Conservation (phyloP, 495 filamentous ascomycete genomes). For the Evernia prunastri region DNA sequence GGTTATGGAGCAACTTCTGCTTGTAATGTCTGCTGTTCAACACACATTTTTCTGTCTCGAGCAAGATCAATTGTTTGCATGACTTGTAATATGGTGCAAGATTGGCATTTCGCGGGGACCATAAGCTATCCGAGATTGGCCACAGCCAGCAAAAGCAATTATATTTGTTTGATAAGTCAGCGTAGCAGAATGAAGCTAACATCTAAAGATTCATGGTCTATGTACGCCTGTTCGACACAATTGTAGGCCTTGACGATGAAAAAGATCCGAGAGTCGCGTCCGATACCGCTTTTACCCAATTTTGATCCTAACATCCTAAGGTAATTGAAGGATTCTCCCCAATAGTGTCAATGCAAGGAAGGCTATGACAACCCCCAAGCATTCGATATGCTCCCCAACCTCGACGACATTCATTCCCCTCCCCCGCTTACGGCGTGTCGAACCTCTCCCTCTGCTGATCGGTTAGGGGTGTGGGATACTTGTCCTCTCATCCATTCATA, state of each 20-base stretch:
- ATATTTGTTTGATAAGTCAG: not conserved
- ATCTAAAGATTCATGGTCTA: not conserved
- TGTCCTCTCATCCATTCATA: not conserved
- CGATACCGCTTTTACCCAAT: not conserved
- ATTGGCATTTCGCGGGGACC: not conserved
- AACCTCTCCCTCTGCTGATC: not conserved
- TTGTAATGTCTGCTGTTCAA: not conserved
- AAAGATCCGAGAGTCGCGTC: constrained; percentile 2
- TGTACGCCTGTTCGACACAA: not conserved
- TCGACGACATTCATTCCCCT: not conserved
- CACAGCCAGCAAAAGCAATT: not conserved
- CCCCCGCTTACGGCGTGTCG: not conserved
- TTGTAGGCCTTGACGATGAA: not conserved
- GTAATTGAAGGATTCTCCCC: not conserved
- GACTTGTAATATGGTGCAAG: too few species aligned
- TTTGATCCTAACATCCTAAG: not conserved
- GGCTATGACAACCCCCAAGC: not conserved
- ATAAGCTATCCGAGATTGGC: not conserved
- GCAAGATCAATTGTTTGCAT: not conserved
- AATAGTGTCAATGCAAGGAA: not conserved
- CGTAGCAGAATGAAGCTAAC: not conserved
- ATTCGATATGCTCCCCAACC: not conserved
- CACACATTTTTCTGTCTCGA: not conserved
- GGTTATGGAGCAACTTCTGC: not conserved
- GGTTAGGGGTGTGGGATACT: not conserved